Conservation (phyloP, 345 rosid species). For the Acer saccharum region DNA sequence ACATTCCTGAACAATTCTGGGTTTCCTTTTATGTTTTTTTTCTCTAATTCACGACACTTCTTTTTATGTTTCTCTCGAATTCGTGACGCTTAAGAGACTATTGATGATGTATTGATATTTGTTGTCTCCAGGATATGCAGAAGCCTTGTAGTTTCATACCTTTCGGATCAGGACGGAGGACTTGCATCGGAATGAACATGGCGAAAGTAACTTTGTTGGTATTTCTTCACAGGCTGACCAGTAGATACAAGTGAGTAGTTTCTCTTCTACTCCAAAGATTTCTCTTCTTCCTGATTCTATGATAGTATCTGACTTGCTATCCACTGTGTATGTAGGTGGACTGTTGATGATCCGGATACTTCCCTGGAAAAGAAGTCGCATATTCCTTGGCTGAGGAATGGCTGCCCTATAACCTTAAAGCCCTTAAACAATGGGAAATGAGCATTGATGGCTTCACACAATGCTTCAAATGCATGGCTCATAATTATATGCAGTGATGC, state of each 20-base stretch:
- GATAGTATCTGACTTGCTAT: not conserved
- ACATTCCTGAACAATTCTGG: not conserved
- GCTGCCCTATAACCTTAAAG: constrained; percentile 56
- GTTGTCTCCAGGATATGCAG: constrained; percentile 44
- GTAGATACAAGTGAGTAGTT: constrained; percentile 40
- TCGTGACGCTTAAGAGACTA: not conserved
- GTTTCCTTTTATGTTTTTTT: not conserved
- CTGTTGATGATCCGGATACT: constrained; percentile 43
- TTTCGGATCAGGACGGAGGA: constrained; percentile 60
- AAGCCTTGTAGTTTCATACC: constrained; percentile 60
- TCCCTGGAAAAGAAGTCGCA: constrained; percentile 45
- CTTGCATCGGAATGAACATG: constrained; percentile 65
- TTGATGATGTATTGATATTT: not conserved
- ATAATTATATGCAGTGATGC: not conserved
- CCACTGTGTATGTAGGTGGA: constrained; percentile 42
- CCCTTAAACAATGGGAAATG: constrained; percentile 20
- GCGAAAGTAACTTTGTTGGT: constrained; percentile 54
- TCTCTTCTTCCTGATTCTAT: not conserved
- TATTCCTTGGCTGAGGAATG: constrained; percentile 55
- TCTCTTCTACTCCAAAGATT: not conserved
- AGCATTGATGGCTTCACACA: not conserved
- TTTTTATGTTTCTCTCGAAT: not conserved
- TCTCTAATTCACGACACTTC: not conserved
- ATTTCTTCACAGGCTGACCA: constrained; percentile 49
- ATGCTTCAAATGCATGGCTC: not conserved